These are phyloP conservation scores for Linanthus parryae DNA, from an alignment of 148 eudicot genomes.

Conservation along the genomic window DNA sequence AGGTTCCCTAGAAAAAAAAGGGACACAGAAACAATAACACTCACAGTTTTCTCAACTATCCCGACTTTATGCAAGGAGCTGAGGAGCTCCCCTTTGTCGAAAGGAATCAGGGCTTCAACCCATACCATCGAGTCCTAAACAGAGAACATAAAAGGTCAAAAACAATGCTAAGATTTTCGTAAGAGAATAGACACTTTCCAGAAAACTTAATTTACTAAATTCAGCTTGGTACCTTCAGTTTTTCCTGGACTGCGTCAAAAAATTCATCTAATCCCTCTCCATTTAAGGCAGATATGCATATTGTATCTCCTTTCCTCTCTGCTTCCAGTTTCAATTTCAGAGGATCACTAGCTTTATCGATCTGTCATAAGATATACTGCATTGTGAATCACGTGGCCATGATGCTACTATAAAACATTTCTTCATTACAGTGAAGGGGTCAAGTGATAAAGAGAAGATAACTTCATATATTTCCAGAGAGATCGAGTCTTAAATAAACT, in stretches of 20 bases:
- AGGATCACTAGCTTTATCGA: conserved; percentile 84
- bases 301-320: conserved; percentile 42
- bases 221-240: conserved; percentile 51
- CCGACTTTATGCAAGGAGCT: conserved; percentile 81
- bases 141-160: background rate
- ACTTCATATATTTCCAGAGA: no score
- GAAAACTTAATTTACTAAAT: no score
- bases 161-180: background rate
- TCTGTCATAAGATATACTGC: conserved; percentile 40
- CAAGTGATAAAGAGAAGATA: no score
- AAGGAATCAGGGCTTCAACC: conserved; percentile 94
- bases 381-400: background rate
- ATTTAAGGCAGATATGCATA: conserved; percentile 82
- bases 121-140: conserved; percentile 89
- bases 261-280: conserved; percentile 85
- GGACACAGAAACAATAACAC: conserved; percentile 28
- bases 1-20: no score
- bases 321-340: conserved; percentile 55
- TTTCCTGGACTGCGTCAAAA: conserved; percentile 75
- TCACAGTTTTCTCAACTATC: conserved; percentile 80
- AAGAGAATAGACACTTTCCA: no score
- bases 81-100: conserved; percentile 88
- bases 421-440: no score
- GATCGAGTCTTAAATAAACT: no score
- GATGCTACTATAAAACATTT: no score